A percentile compares a stretch with the other conserved stretches of the same genome.
Evolutionary conservation across 108 stramenopile genomes (phyloP).

Genomic region (Aurantiochytrium sp.): DNA sequence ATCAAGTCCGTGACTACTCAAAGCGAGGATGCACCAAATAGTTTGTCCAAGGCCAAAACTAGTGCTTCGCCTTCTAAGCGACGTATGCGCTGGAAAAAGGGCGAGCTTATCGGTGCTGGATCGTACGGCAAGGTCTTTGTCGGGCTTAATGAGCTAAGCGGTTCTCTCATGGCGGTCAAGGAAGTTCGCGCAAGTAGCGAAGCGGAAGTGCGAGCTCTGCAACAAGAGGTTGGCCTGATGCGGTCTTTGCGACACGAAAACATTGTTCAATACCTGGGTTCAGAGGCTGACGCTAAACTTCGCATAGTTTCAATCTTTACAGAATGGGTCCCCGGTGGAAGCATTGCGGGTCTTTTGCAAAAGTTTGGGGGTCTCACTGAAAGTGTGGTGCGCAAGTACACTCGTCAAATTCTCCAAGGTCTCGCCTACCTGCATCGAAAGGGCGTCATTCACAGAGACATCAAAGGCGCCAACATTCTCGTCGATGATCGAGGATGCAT

Average conservation of each 20-base stretch:
- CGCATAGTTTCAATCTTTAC: conserved; percentile 6
- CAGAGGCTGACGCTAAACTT: neutral
- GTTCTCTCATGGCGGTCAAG: conserved; percentile 15
- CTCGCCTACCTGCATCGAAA: conserved; percentile 43
- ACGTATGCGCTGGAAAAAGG: conserved; percentile 1
- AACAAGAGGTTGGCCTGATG: conserved; percentile 18
- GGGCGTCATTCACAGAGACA: conserved; percentile 37
- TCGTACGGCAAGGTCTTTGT: conserved; percentile 15
- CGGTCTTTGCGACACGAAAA: neutral
- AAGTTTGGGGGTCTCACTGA: conserved; percentile 18
- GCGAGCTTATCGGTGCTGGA: conserved; percentile 18
- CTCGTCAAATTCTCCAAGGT: conserved; percentile 35
- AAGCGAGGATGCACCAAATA: no score
- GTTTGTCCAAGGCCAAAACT: neutral
- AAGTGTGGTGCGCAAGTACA: conserved; percentile 27
- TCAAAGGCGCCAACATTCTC: conserved; percentile 23
- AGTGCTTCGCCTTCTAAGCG: neutral
- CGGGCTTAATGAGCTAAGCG: conserved; percentile 5
- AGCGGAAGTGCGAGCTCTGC: neutral
- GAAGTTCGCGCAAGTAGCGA: conserved; percentile 3
- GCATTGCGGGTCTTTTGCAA: conserved; percentile 3
- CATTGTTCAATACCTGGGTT: conserved; percentile 20
- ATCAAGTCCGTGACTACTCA: no score
- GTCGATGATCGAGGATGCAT: conserved; percentile 17
- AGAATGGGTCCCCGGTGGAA: conserved; percentile 25